Percentiles rank a stretch among this genome's conserved stretches.
These are phyloP conservation scores for Flueggea neowawraea DNA, from an alignment of 441 rosid genomes.

Conservation along the genomic window DNA sequence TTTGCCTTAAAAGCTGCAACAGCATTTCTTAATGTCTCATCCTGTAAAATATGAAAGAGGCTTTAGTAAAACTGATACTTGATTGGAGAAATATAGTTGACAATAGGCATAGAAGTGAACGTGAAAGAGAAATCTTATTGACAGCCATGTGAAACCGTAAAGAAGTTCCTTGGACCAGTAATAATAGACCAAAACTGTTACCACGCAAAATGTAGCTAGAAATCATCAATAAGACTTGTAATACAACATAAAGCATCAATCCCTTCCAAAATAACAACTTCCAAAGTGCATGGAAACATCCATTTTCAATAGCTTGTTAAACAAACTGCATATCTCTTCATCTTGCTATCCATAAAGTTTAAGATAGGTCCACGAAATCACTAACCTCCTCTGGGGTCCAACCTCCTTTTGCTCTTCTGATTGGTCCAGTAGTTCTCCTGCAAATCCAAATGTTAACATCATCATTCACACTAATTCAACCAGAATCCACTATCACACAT, in stretches of 20 bases:
- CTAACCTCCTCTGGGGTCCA: slow-evolving; percentile 97
- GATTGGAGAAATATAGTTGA: neutral
- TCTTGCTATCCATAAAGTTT: too few relatives aligned
- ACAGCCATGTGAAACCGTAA: too few relatives aligned
- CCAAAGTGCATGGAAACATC: too few relatives aligned
- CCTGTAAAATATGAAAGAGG: slow-evolving; percentile 44
- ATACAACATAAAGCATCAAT: too few relatives aligned
- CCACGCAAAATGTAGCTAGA: too few relatives aligned
- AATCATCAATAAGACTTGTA: too few relatives aligned
- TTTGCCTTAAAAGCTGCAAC: slow-evolving; percentile 76
- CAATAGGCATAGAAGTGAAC: neutral
- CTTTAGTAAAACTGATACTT: slow-evolving; percentile 1
- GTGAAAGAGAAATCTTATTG: neutral
- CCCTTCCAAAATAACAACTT: too few relatives aligned
- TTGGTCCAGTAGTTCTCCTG: slow-evolving; percentile 96
- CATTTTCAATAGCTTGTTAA: too few relatives aligned
- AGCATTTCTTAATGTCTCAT: slow-evolving; percentile 86
- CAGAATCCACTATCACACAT: neutral
- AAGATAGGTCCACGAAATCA: slow-evolving; percentile 6
- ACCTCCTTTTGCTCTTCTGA: slow-evolving; percentile 98
- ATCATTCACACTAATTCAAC: slow-evolving; percentile 1
- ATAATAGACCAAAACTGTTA: too few relatives aligned
- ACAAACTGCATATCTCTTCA: too few relatives aligned
- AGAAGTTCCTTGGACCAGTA: too few relatives aligned
- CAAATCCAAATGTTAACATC: slow-evolving; percentile 22